phyloP scores from a whole-genome alignment of 2,329 filamentous ascomycete genomes.

The Phaeophleospora eucalypticola region DNA sequence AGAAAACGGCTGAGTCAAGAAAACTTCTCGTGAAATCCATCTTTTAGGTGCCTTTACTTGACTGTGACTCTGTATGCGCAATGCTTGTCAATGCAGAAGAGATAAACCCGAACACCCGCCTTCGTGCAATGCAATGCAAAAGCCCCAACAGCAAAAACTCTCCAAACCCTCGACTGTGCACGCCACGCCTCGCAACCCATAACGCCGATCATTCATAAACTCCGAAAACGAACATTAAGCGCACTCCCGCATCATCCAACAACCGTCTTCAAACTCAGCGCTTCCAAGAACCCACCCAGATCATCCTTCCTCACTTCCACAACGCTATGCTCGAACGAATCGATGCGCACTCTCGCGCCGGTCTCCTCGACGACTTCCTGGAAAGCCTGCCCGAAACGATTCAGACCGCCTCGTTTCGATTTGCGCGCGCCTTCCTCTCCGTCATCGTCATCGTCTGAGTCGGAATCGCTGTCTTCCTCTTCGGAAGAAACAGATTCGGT shows the following conservation, averaged over 20 bases:
- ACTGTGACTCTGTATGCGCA: not conserved
- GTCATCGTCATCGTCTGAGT: slow-evolving; percentile 36
- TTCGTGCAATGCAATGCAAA: not conserved
- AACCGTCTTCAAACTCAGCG: slow-evolving; percentile 85
- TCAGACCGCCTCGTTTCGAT: slow-evolving; percentile 68
- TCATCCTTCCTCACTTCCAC: slow-evolving; percentile 98
- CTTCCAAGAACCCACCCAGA: slow-evolving; percentile 82
- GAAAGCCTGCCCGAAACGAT: slow-evolving; percentile 91
- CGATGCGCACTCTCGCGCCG: slow-evolving; percentile 81
- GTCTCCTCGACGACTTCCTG: slow-evolving; percentile 93
- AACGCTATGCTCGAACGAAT: slow-evolving; percentile 95
- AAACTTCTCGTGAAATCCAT: too few species aligned
- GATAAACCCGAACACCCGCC: not conserved
- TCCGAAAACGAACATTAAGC: slow-evolving; percentile 4
- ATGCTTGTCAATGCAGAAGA: not conserved
- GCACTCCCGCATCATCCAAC: slow-evolving; percentile 43
- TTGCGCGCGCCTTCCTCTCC: slow-evolving; percentile 54
- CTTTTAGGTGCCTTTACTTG: not conserved
- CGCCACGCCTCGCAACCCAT: too few species aligned
- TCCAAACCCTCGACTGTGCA: not conserved
- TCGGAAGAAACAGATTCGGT: slow-evolving; percentile 30
- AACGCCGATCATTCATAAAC: too few species aligned
- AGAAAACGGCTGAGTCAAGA: too few species aligned
- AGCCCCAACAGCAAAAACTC: not conserved
- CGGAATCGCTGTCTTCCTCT: slow-evolving; percentile 37